Evolutionary conservation across 2,329 filamentous ascomycete genomes (phyloP).

Genomic region (Fusarium nelsonii): DNA sequence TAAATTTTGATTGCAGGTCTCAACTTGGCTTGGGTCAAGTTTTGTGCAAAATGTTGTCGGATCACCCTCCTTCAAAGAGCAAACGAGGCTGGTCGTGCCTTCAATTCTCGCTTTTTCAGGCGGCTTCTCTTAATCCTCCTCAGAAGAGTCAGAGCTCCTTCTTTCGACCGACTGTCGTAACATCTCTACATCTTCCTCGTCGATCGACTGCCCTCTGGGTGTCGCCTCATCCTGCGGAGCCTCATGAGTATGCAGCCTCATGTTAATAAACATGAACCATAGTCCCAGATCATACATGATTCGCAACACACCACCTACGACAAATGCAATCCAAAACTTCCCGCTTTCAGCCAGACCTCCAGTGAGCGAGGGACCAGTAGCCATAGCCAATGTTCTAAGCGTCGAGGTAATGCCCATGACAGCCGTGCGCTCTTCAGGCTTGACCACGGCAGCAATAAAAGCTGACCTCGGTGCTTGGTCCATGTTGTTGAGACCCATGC

Average conservation of each 20-base stretch:
- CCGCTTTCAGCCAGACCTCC: slow-evolving; percentile 65
- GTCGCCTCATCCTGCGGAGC: slow-evolving; percentile 1
- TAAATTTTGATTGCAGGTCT: too few relatives aligned
- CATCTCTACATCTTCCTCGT: slow-evolving; percentile 34
- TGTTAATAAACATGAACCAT: slow-evolving; percentile 70
- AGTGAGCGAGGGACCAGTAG: slow-evolving; percentile 65
- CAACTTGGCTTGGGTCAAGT: too few relatives aligned
- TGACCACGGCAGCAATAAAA: slow-evolving; percentile 75
- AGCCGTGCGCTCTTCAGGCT: slow-evolving; percentile 73
- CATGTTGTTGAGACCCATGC: slow-evolving; percentile 75
- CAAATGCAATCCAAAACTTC: slow-evolving; percentile 72
- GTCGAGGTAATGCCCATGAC: slow-evolving; percentile 77
- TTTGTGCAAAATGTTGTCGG: too few relatives aligned
- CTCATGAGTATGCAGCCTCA: slow-evolving; percentile 64
- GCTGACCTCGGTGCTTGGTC: slow-evolving; percentile 75
- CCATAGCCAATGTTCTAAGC: slow-evolving; percentile 70
- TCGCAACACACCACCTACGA: slow-evolving; percentile 65
- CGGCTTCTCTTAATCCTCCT: slow-evolving; percentile 1
- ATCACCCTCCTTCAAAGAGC: too few relatives aligned
- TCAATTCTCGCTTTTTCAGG: not conserved
- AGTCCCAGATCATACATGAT: slow-evolving; percentile 70
- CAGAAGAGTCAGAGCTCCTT: not conserved
- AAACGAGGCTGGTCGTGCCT: too few relatives aligned
- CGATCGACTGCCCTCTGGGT: slow-evolving; percentile 6
- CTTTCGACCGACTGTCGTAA: slow-evolving; percentile 1